A percentile compares a stretch with the other conserved stretches of the same genome.
Conservation (phyloP, 495 filamentous ascomycete genomes). For the Hypoxylon subgilvum region DNA sequence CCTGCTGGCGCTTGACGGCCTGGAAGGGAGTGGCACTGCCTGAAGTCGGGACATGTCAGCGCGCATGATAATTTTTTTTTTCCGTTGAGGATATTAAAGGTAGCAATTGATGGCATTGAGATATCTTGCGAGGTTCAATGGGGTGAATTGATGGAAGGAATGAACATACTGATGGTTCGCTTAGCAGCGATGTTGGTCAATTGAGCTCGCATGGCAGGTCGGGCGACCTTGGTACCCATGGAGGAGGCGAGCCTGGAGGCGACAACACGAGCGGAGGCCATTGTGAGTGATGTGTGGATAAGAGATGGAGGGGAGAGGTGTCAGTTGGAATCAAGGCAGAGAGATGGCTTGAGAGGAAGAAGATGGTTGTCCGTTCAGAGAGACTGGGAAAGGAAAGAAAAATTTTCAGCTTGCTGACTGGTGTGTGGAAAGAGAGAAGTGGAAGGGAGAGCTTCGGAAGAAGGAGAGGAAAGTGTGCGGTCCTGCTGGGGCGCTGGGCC, state of each 20-base stretch:
- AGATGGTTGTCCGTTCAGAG: slow-evolving; percentile 5
- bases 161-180: slow-evolving; percentile 68
- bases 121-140: slow-evolving; percentile 13
- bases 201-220: slow-evolving; percentile 68
- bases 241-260: slow-evolving; percentile 68
- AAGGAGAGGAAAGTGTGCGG: slow-evolving; percentile 33
- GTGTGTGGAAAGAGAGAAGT: slow-evolving; percentile 50
- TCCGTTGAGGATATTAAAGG: slow-evolving; percentile 7
- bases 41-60: slow-evolving; percentile 39
- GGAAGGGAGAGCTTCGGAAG: slow-evolving; percentile 43
- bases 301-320: slow-evolving; percentile 46
- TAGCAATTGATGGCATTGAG: slow-evolving; percentile 13
- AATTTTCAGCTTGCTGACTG: slow-evolving; percentile 47
- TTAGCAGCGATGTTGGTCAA: slow-evolving; percentile 65
- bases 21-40: slow-evolving; percentile 59
- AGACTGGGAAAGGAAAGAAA: slow-evolving; percentile 26
- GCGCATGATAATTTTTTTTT: slow-evolving; percentile 17
- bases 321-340: slow-evolving; percentile 45
- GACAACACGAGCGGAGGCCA: slow-evolving; percentile 75
- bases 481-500: too few relatives aligned
- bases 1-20: slow-evolving; percentile 72
- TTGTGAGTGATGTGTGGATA: slow-evolving; percentile 63
- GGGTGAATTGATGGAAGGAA: slow-evolving; percentile 9
- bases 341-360: slow-evolving; percentile 41
- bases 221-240: slow-evolving; percentile 76